Base-by-base conservation (phyloP, 139 green algal species). In the Micractinium sp. region DNA sequence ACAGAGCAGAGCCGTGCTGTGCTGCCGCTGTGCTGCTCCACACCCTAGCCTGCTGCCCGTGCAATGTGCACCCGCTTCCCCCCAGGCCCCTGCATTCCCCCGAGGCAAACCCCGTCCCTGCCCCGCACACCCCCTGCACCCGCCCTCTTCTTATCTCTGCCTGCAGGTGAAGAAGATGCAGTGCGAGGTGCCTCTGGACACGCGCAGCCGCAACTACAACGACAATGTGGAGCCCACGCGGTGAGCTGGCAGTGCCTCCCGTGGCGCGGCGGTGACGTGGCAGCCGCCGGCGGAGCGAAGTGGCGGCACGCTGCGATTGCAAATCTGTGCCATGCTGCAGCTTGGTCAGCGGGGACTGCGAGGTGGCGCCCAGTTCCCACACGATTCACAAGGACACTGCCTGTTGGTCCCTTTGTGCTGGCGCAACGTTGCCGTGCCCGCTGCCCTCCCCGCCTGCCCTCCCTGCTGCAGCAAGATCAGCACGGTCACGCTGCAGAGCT, bases 161-260 rank as follows among this genome's bases (percentile, higher is more conserved):
- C 0, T 31, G 15, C 85, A 89, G 74, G 75, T 87, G 31, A 87
- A 85, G 82, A 85, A 89, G 74, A 74, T 91, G 75, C 90, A 91
- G 60, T 85, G 61, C 36, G 87, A 91, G 63, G 29, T 96, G 60
- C 92, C 91, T 19, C 89, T 98, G 25, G 96, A 98, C 81, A 92
- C 82, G 0, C 35, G 82, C 31, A 91, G 80, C 38, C 63, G 86
- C 4, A 96, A 96, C 71, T 97, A 97, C 90, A 92, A 95, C 77
- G 80, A 38, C 39, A 82, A 87, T 33, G 83, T n/a, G 13, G 83
- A 87, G 67, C 67, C 71, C 22, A 85, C 47, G 47, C 33, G 74
- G 74, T 80, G 74, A 33, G 74, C 7, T 9, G 9, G 47, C 47
- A 16, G 47, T 56, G 47, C 7, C 47, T 16, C 12, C 63, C 14